Percentiles rank a stretch among this genome's conserved stretches.
Evolutionary conservation across 768 basidiomycete species (phyloP).

Genomic region (Calocybe cyanea): DNA sequence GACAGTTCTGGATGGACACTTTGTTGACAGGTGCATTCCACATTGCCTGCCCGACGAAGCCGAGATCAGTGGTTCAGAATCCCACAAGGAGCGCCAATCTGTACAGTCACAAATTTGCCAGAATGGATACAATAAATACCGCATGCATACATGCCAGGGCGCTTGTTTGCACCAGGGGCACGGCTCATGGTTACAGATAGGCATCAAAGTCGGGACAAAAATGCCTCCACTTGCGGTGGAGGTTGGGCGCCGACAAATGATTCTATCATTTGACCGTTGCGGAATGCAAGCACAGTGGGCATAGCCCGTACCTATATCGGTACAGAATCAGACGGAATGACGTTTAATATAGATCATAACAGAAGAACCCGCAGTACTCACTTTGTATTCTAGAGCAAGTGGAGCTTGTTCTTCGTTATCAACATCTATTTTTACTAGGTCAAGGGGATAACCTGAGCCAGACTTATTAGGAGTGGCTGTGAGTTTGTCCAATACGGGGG

Average conservation of each 20-base stretch:
- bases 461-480: conserved; percentile 37
- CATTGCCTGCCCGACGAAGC: not conserved
- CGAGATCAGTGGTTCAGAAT: not conserved
- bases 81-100: not conserved
- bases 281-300: conserved; percentile 81
- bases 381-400: conserved; percentile 52
- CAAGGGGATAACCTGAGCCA: conserved; percentile 54
- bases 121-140: too few species aligned
- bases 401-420: conserved; percentile 48
- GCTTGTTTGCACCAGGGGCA: too few species aligned
- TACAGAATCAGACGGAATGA: not conserved
- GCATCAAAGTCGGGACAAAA: conserved; percentile 39
- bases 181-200: too few species aligned
- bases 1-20: not conserved
- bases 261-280: conserved; percentile 51
- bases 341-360: not conserved
- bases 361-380: conserved; percentile 18
- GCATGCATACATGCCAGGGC: too few species aligned
- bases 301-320: conserved; percentile 57
- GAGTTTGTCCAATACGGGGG: conserved; percentile 65
- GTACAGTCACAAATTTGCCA: too few species aligned
- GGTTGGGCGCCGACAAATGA: conserved; percentile 62
- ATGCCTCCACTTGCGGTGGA: conserved; percentile 38
- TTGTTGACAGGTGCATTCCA: too few species aligned
- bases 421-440: conserved; percentile 70